These are phyloP conservation scores for Gloeopeniophorella convolvens DNA, from an alignment of 768 basidiomycete genomes.

Conservation along the genomic window DNA sequence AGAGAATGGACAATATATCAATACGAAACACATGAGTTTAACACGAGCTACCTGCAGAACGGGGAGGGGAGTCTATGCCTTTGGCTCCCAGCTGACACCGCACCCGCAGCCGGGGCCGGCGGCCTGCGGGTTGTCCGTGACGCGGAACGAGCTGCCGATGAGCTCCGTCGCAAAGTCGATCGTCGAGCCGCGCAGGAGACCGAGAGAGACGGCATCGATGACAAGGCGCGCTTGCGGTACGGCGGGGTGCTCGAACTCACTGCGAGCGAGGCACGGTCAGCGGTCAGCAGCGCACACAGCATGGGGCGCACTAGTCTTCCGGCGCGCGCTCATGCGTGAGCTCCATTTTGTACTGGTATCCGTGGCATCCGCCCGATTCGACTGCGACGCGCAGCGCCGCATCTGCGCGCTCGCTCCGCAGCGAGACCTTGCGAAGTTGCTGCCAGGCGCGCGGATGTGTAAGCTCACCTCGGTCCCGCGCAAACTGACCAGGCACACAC, in stretches of 20 bases:
- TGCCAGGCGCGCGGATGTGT: constrained; percentile 27
- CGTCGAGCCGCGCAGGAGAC: constrained; percentile 80
- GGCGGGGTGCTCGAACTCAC: constrained; percentile 66
- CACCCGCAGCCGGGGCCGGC: constrained; percentile 91
- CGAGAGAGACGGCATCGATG: constrained; percentile 81
- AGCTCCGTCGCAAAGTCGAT: constrained; percentile 91
- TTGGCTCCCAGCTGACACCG: constrained; percentile 92
- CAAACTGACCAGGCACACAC: constrained; percentile 31
- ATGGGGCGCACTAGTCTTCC: constrained; percentile 77
- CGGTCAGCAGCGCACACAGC: constrained; percentile 4
- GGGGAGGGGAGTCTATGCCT: constrained; percentile 36
- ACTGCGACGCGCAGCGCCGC: constrained; percentile 78
- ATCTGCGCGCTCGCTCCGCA: constrained; percentile 52
- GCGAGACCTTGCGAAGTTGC: constrained; percentile 73
- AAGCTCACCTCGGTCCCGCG: neutral
- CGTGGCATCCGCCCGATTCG: constrained; percentile 94
- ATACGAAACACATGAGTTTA: too few species aligned
- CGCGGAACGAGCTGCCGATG: constrained; percentile 85
- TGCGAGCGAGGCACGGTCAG: constrained; percentile 25
- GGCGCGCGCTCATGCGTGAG: constrained; percentile 52
- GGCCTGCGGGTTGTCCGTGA: constrained; percentile 83
- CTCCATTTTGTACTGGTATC: constrained; percentile 93
- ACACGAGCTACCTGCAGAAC: too few species aligned
- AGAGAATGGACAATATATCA: too few species aligned
- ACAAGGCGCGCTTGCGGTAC: constrained; percentile 70